Percentiles rank a stretch among this genome's conserved stretches.
phyloP scores from a whole-genome alignment of 257 asterid genomes.

The Petunia axillaris region DNA sequence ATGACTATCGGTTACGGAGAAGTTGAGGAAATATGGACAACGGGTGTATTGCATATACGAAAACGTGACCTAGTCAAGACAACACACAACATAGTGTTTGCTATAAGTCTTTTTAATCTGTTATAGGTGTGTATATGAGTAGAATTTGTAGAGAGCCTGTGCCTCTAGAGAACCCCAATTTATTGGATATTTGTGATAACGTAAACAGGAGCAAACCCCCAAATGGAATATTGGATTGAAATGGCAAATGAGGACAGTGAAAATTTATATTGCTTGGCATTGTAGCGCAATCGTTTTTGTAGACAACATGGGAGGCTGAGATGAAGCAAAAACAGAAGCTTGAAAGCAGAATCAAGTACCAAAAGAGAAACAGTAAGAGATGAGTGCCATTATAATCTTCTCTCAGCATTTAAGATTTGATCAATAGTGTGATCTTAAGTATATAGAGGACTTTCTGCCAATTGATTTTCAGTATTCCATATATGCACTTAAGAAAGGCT shows the following conservation, averaged over 20 bases:
- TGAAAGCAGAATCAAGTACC: not conserved
- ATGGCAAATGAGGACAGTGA: not conserved
- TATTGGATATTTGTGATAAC: not conserved
- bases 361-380: not conserved
- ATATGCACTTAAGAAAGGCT: not conserved
- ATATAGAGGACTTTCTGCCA: not conserved
- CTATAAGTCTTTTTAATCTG: not conserved
- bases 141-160: not conserved
- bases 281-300: not conserved
- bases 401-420: not conserved
- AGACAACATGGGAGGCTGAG: not conserved
- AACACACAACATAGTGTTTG: not conserved
- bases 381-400: not conserved
- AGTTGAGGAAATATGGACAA: not conserved
- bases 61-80: not conserved
- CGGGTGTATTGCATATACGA: not conserved
- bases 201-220: not conserved
- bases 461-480: not conserved
- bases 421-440: not conserved
- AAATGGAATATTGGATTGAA: not conserved
- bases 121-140: not conserved
- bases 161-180: not conserved
- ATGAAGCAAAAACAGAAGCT: not conserved
- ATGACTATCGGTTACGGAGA: not conserved
- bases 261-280: not conserved